Base-by-base conservation (phyloP, 2,329 filamentous ascomycete species). In the Fusarium liriodendri region DNA sequence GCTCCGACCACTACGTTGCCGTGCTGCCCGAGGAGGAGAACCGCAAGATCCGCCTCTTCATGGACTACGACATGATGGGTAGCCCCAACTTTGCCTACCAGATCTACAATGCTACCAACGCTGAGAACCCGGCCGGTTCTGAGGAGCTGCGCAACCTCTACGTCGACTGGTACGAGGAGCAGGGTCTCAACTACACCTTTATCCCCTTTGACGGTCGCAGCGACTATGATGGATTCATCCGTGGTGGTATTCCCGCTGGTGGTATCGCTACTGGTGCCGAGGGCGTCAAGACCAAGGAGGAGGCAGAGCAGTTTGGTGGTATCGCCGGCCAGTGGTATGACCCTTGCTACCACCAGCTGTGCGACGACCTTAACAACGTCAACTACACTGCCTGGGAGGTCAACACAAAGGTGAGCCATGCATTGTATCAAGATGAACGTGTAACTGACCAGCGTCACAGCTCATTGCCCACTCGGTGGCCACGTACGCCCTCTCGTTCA, bases 251-350 rank as follows among this genome's bases (percentile, higher is more conserved):
- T 47, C 92, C 94, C 0, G 90, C 90, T 1, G 93, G 94, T 27
- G 94, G 94, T 33, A 90, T 95, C 70, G 93, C 93, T 64, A 95
- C 93, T 3, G 94, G 94, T 42, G 94, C 94, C 1, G 93, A 95
- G 82, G 92, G 89, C 14, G 81, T 94, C 83, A 95, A 95, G 89
- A 94, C 92, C 0, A 83, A 87, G 59, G 87, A 90, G 37, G 92
- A 95, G 79, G 88, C 83, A 3, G 84, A 83, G 45, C 83, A 90
- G 82, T 96, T 95, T 80, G 93, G 94, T n/a, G 94, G 94, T 40
- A 84, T 86, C 70, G 91, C 90, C 1, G 93, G 89, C 22, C 83
- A 87, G 29, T 87, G 87, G 85, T 89, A 88, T 71, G 88, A 92
- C 77, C 84, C 86, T 42, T 89, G 89, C 84, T 91, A 91, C 78